A percentile compares a stretch with the other conserved stretches of the same genome.
These are phyloP conservation scores for Dioscorea dumetorum DNA, from an alignment of 106 monocot genomes.

Conservation along the genomic window DNA sequence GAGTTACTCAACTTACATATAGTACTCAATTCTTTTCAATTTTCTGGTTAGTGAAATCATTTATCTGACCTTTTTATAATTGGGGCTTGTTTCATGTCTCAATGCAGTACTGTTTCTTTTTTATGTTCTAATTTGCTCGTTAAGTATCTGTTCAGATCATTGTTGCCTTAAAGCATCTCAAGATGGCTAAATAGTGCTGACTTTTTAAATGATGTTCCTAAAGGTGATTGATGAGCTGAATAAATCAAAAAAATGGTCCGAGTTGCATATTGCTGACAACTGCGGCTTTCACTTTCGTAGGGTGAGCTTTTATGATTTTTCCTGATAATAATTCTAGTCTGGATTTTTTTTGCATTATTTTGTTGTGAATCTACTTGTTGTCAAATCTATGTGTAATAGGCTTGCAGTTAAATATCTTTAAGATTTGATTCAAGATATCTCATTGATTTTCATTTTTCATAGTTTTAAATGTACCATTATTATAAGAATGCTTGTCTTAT, in stretches of 20 bases:
- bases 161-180: background rate
- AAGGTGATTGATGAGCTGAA: slow-evolving; percentile 61
- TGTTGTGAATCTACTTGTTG: no score
- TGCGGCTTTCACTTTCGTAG: slow-evolving; percentile 71
- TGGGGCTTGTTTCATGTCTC: background rate
- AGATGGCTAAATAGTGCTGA: background rate
- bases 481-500: background rate
- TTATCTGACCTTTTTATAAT: background rate
- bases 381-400: no score
- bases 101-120: background rate
- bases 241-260: slow-evolving; percentile 66
- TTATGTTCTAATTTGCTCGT: background rate
- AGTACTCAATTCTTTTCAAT: background rate
- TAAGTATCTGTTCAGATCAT: background rate
- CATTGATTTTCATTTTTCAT: no score
- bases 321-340: background rate
- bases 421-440: no score
- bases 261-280: slow-evolving; percentile 72
- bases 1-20: background rate
- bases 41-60: background rate
- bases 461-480: background rate
- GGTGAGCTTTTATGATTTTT: slow-evolving; percentile 24
- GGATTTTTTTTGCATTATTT: no score
- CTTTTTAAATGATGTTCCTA: slow-evolving; percentile 3
- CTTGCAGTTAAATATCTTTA: no score